A percentile compares a stretch with the other conserved stretches of the same genome.
Conservation (phyloP, 768 basidiomycete genomes). For the Lanmaoa pseudosensibilis region DNA sequence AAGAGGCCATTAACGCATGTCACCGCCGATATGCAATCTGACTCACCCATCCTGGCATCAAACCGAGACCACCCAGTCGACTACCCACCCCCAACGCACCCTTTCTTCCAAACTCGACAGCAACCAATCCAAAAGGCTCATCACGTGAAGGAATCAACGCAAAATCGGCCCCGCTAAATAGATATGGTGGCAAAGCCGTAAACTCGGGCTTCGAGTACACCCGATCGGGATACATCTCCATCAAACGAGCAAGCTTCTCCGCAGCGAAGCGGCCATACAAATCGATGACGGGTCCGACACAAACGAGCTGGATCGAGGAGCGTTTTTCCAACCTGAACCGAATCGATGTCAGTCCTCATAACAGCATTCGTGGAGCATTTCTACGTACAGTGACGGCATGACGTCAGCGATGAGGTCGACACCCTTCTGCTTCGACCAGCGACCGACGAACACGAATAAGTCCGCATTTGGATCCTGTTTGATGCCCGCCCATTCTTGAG, state of each 20-base stretch:
- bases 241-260: slow-evolving; percentile 87
- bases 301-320: slow-evolving; percentile 80
- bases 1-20: neutral
- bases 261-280: slow-evolving; percentile 94
- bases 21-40: neutral
- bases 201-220: slow-evolving; percentile 98
- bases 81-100: slow-evolving; percentile 95
- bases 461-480: slow-evolving; percentile 88
- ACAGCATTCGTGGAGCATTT: neutral
- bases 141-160: slow-evolving; percentile 95
- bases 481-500: slow-evolving; percentile 94
- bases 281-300: slow-evolving; percentile 94
- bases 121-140: slow-evolving; percentile 94
- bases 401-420: slow-evolving; percentile 97
- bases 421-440: slow-evolving; percentile 98
- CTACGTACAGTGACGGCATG: slow-evolving; percentile 79
- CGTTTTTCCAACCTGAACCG: slow-evolving; percentile 74
- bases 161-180: slow-evolving; percentile 95
- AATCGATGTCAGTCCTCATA: neutral
- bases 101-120: slow-evolving; percentile 95
- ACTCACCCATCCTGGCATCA: slow-evolving; percentile 97
- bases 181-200: slow-evolving; percentile 87
- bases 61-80: slow-evolving; percentile 89
- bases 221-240: slow-evolving; percentile 93
- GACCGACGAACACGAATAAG: slow-evolving; percentile 93